These are phyloP conservation scores for Avena eriantha DNA, from an alignment of 176 grass and related monocot genomes.

Conservation along the genomic window DNA sequence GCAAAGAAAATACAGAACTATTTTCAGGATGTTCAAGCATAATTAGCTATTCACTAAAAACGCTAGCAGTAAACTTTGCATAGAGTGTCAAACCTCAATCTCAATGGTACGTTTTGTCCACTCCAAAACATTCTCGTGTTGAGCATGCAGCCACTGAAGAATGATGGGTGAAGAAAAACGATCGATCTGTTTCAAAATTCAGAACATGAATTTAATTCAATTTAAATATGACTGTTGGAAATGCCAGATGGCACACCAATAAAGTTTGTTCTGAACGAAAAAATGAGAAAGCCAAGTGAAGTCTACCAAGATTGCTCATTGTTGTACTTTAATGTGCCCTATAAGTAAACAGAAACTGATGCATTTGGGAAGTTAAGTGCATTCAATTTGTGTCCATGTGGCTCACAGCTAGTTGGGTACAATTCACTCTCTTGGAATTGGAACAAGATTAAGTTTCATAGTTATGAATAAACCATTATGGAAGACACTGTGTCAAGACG, in stretches of 20 bases:
- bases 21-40: slow-evolving; percentile 21
- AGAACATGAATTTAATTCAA: slow-evolving; percentile 15
- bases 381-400: slow-evolving; percentile 12
- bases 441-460: not conserved
- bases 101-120: slow-evolving; percentile 85
- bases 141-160: slow-evolving; percentile 91
- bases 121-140: slow-evolving; percentile 85
- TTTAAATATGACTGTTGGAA: slow-evolving; percentile 9
- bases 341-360: slow-evolving; percentile 17
- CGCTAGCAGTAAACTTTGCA: slow-evolving; percentile 29
- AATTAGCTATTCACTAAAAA: slow-evolving; percentile 31
- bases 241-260: slow-evolving; percentile 11
- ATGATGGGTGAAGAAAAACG: slow-evolving; percentile 72
- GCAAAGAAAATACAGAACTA: not conserved
- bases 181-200: slow-evolving; percentile 59
- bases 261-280: not conserved
- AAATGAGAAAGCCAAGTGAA: not conserved
- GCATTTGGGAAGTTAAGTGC: slow-evolving; percentile 35
- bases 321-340: slow-evolving; percentile 27
- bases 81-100: slow-evolving; percentile 73
- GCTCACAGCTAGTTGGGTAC: not conserved
- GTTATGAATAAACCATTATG: slow-evolving; percentile 18
- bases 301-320: not conserved
- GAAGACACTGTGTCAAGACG: not conserved
- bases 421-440: not conserved